phyloP scores from a whole-genome alignment of 108 stramenopile species.

The Epithemia pelagica region DNA sequence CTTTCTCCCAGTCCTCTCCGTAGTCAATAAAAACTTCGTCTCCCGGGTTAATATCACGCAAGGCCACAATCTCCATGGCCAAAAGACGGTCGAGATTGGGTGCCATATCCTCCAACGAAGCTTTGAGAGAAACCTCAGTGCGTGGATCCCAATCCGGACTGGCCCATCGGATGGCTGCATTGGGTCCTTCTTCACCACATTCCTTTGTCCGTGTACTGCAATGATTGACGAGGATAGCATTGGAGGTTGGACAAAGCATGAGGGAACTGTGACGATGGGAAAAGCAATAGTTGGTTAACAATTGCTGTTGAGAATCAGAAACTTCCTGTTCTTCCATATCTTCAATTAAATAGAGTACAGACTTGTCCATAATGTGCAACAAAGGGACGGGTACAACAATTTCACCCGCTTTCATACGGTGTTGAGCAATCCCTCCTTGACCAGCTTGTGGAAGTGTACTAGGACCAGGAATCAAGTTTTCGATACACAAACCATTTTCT shows the following conservation, averaged over 20 bases:
- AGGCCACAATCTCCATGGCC: slow-evolving; percentile 43
- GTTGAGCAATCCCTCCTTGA: slow-evolving; percentile 30
- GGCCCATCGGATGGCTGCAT: slow-evolving; percentile 42
- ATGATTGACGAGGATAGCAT: slow-evolving; percentile 27
- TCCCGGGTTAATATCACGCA: slow-evolving; percentile 44
- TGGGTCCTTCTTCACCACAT: slow-evolving; percentile 24
- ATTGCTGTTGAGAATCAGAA: slow-evolving; percentile 12
- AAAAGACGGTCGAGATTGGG: slow-evolving; percentile 2
- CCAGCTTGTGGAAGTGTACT: slow-evolving; percentile 27
- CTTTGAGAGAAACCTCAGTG: neutral
- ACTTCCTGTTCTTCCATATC: slow-evolving; percentile 8
- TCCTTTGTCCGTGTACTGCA: slow-evolving; percentile 14
- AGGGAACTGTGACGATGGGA: slow-evolving; percentile 30
- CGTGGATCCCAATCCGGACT: slow-evolving; percentile 1
- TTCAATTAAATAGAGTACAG: slow-evolving; percentile 4
- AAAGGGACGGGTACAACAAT: slow-evolving; percentile 32
- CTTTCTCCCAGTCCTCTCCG: slow-evolving; percentile 53
- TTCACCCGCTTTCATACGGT: slow-evolving; percentile 24
- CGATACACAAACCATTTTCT: slow-evolving; percentile 37
- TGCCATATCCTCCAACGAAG: neutral
- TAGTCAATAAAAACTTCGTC: slow-evolving; percentile 68
- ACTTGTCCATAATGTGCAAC: slow-evolving; percentile 30
- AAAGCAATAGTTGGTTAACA: slow-evolving; percentile 44
- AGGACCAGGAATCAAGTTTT: slow-evolving; percentile 23
- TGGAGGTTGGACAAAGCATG: slow-evolving; percentile 29